A percentile compares a stretch with the other conserved stretches of the same genome.
These are phyloP conservation scores for Penicillium pulvis DNA, from an alignment of 495 filamentous ascomycete species.

Conservation along the genomic window DNA sequence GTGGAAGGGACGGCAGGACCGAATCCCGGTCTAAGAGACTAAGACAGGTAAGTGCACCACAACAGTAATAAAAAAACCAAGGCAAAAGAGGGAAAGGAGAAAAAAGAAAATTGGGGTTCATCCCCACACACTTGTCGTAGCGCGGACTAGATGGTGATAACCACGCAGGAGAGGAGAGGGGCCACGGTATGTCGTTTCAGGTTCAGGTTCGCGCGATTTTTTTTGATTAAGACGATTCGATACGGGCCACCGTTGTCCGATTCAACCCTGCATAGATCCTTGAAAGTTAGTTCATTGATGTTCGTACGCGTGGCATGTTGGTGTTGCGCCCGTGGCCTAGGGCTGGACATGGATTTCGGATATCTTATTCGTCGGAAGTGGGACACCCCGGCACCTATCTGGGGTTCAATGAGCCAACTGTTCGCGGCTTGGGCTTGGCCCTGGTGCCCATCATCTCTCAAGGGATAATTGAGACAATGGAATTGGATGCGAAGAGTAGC, in stretches of 20 bases:
- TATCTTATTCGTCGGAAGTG: neutral
- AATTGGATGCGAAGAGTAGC: neutral
- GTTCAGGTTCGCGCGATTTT: neutral
- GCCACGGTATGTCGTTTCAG: constrained; percentile 1
- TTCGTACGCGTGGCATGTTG: neutral
- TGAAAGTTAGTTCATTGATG: neutral
- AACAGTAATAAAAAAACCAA: neutral
- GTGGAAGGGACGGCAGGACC: neutral
- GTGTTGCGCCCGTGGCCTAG: neutral
- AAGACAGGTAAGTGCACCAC: neutral
- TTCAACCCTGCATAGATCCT: constrained; percentile 12
- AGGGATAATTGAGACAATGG: neutral
- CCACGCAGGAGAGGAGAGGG: constrained; percentile 1
- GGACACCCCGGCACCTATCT: neutral
- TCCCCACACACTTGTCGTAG: neutral
- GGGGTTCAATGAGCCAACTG: too few species aligned
- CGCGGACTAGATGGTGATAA: neutral
- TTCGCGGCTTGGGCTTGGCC: too few species aligned
- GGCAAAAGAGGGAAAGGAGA: neutral
- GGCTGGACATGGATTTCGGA: neutral
- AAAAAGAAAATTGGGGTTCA: neutral
- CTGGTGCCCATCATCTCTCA: too few species aligned
- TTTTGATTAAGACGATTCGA: neutral
- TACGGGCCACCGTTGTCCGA: constrained; percentile 1
- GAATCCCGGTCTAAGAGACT: neutral